phyloP scores from a whole-genome alignment of 1,139 yeast genomes.

The Saccharomyces hybrid region DNA sequence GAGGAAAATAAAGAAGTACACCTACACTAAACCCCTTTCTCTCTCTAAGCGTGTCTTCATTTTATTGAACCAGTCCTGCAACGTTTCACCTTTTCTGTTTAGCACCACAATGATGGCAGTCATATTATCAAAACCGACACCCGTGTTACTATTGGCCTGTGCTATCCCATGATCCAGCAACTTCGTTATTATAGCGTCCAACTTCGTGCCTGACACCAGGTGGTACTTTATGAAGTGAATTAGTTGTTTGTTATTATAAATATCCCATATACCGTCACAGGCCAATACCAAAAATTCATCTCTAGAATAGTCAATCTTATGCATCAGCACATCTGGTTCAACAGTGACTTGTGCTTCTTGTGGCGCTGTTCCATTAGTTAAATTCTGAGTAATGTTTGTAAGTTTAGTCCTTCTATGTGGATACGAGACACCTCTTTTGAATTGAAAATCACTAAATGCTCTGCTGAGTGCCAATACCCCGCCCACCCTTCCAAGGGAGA shows the following conservation, averaged over 20 bases:
- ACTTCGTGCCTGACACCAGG: slow-evolving; percentile 48
- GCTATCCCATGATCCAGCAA: slow-evolving; percentile 58
- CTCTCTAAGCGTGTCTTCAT: slow-evolving; percentile 45
- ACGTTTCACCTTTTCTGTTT: slow-evolving; percentile 38
- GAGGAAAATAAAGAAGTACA: too few species aligned
- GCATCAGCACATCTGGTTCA: slow-evolving; percentile 61
- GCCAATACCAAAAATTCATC: slow-evolving; percentile 66
- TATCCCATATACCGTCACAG: slow-evolving; percentile 80
- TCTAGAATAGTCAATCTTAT: slow-evolving; percentile 36
- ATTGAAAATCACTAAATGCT: slow-evolving; percentile 72
- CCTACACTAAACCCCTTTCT: slow-evolving; percentile 36
- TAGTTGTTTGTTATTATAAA: slow-evolving; percentile 53
- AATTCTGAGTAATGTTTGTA: slow-evolving; percentile 5
- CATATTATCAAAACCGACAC: slow-evolving; percentile 78
- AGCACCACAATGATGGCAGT: slow-evolving; percentile 59
- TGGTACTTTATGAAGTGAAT: slow-evolving; percentile 50
- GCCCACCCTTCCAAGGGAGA: slow-evolving; percentile 62
- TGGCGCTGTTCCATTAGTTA: slow-evolving; percentile 26
- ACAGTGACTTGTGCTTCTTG: slow-evolving; percentile 46
- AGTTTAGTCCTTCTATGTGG: slow-evolving; percentile 1
- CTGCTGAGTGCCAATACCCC: slow-evolving; percentile 66
- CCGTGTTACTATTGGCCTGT: slow-evolving; percentile 69
- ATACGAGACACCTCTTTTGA: slow-evolving; percentile 43
- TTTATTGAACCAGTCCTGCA: slow-evolving; percentile 51
- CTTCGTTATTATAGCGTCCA: slow-evolving; percentile 52